A percentile compares a stretch with the other conserved stretches of the same genome.
Evolutionary conservation across 495 filamentous ascomycete genomes (phyloP).

Genomic region (Amphirosellinia nigrospora): DNA sequence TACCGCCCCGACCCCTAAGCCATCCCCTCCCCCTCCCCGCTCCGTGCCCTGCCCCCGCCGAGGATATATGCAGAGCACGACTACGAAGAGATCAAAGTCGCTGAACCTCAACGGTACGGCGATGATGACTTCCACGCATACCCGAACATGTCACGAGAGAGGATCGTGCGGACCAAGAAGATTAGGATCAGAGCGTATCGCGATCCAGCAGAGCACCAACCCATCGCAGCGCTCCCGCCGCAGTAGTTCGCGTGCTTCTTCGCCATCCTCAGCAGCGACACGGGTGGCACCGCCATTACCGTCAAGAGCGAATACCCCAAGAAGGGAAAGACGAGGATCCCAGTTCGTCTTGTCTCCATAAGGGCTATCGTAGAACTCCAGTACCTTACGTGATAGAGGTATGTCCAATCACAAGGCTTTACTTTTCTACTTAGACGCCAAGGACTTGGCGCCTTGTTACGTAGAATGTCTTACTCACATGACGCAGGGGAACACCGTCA

Average conservation of each 20-base stretch:
- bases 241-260: constrained; percentile 46
- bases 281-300: constrained; percentile 43
- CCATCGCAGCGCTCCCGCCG: constrained; percentile 30
- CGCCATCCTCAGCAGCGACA: constrained; percentile 53
- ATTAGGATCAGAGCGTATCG: constrained; percentile 41
- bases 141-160: constrained; percentile 61
- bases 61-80: constrained; percentile 60
- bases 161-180: constrained; percentile 49
- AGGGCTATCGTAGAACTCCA: constrained; percentile 80
- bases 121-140: constrained; percentile 70
- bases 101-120: constrained; percentile 69
- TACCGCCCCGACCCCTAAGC: constrained; percentile 55
- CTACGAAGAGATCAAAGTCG: constrained; percentile 67
- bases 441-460: not conserved
- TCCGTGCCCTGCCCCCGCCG: constrained; percentile 51
- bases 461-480: constrained; percentile 37
- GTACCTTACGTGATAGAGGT: constrained; percentile 90
- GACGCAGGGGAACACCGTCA: constrained; percentile 72
- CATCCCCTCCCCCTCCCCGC: constrained; percentile 62
- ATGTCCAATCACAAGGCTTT: constrained; percentile 31
- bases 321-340: constrained; percentile 87
- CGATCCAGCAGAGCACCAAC: constrained; percentile 36
- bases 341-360: constrained; percentile 74
- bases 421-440: not conserved
- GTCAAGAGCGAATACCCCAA: constrained; percentile 70